These are phyloP conservation scores for Lactifluus subvellereus DNA, from an alignment of 768 basidiomycete genomes.

Conservation along the genomic window DNA sequence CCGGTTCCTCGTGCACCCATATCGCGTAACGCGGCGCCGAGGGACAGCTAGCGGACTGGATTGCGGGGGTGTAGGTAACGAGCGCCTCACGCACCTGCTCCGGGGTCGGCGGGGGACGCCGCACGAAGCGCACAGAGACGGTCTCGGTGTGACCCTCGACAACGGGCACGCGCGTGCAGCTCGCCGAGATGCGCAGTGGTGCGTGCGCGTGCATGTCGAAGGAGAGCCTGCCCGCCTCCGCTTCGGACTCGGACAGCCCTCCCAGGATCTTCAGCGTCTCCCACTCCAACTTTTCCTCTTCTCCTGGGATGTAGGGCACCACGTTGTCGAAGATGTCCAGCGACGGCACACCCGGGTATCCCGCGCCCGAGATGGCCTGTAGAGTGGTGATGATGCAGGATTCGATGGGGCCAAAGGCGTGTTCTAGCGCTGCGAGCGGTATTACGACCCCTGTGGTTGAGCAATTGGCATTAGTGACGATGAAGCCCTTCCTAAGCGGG, in stretches of 20 bases:
- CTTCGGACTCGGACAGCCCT: constrained; percentile 53
- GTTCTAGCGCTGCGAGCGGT: constrained; percentile 86
- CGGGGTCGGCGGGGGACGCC: constrained; percentile 74
- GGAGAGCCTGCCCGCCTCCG: constrained; percentile 36
- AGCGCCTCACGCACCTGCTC: constrained; percentile 86
- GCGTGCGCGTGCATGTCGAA: constrained; percentile 84
- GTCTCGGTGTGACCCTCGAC: constrained; percentile 92
- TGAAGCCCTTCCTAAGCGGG: constrained; percentile 77
- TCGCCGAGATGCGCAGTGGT: constrained; percentile 85
- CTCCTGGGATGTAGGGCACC: constrained; percentile 88
- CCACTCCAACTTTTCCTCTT: constrained; percentile 99
- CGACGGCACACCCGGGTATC: constrained; percentile 90
- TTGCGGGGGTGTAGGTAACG: constrained; percentile 64
- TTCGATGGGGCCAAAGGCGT: constrained; percentile 90
- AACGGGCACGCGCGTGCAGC: constrained; percentile 93
- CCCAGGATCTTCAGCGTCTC: constrained; percentile 97
- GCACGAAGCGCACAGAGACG: constrained; percentile 79
- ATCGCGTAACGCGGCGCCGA: constrained; percentile 82
- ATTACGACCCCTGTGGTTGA: constrained; percentile 91
- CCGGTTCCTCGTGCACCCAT: constrained; percentile 86
- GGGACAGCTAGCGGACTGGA: constrained; percentile 70
- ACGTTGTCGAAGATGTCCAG: constrained; percentile 96
- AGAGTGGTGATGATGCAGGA: constrained; percentile 88
- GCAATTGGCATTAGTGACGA: constrained; percentile 98
- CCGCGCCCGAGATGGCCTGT: constrained; percentile 96